Conservation (phyloP, 257 asterid genomes). For the Avicennia marina region DNA sequence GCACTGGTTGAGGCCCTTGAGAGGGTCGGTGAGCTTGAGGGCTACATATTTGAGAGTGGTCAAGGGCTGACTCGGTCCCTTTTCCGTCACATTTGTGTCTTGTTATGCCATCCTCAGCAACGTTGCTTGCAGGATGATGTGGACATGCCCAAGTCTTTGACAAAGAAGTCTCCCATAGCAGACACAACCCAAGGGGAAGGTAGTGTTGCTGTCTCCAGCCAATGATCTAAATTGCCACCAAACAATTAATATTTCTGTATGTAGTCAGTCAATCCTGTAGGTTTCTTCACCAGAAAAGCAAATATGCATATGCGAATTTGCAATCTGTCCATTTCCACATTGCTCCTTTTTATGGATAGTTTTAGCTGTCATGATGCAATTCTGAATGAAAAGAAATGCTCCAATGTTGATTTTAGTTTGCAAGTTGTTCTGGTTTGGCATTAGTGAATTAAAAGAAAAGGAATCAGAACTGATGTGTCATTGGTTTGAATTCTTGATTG, state of each 20-base stretch:
- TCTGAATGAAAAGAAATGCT: neutral
- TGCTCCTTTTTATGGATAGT: conserved; percentile 11
- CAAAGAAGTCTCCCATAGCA: conserved; percentile 39
- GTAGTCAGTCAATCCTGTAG: neutral
- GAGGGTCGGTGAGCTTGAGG: conserved; percentile 67
- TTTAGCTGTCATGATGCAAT: conserved; percentile 12
- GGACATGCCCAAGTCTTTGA: conserved; percentile 67
- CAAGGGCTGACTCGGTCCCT: conserved; percentile 67
- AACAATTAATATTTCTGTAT: neutral
- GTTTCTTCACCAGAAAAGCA: conserved; percentile 4
- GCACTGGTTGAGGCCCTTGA: conserved; percentile 91
- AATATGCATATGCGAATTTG: conserved; percentile 17
- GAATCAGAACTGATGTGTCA: conserved; percentile 9
- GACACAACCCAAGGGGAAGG: conserved; percentile 53
- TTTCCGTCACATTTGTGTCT: conserved; percentile 63
- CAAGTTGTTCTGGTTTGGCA: neutral
- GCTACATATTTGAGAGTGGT: conserved; percentile 67
- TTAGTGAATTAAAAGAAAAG: neutral
- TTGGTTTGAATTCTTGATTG: conserved; percentile 7
- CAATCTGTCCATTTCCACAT: neutral
- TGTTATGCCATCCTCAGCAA: conserved; percentile 59
- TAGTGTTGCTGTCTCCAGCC: conserved; percentile 28
- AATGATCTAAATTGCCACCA: too few relatives aligned
- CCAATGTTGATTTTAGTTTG: neutral
- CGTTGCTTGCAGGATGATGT: neutral